A percentile compares a stretch with the other conserved stretches of the same genome.
Conservation (phyloP, 1,284 basidiomycete genomes). For the Phellinidium pouzarii region DNA sequence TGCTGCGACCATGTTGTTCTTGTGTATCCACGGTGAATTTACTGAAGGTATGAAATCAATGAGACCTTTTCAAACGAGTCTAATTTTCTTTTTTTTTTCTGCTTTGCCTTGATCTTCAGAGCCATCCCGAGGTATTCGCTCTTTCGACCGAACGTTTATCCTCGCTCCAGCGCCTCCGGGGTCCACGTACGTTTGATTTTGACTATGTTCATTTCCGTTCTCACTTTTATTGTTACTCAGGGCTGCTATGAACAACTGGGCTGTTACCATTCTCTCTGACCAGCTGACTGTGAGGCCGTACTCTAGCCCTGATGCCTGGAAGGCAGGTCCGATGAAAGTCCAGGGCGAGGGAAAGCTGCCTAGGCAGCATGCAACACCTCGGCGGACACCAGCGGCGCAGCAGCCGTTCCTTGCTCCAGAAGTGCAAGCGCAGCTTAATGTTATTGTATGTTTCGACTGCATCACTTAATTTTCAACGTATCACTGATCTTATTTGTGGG, state of each 20-base stretch:
- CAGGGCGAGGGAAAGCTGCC: conserved; percentile 36
- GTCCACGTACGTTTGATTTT: conserved; percentile 56
- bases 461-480: conserved; percentile 10
- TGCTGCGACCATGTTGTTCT: conserved; percentile 59
- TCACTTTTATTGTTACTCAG: conserved; percentile 34
- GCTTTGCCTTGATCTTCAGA: conserved; percentile 32
- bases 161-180: conserved; percentile 75
- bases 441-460: conserved; percentile 44
- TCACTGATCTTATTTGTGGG: conserved; percentile 7
- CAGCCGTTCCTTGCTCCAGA: conserved; percentile 26
- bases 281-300: conserved; percentile 79
- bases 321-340: conserved; percentile 60
- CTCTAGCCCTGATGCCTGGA: conserved; percentile 78
- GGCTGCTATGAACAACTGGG: conserved; percentile 82
- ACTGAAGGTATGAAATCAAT: conserved; percentile 67
- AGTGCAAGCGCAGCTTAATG: conserved; percentile 40
- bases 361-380: conserved; percentile 18
- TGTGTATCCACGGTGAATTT: conserved; percentile 90
- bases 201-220: conserved; percentile 9
- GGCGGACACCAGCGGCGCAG: conserved; percentile 19
- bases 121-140: conserved; percentile 65
- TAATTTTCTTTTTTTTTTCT: not conserved
- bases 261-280: conserved; percentile 86
- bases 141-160: conserved; percentile 91
- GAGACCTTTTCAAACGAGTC: not conserved